phyloP scores from a whole-genome alignment of 1,139 yeast genomes.

The Maudiozyma humilis region DNA sequence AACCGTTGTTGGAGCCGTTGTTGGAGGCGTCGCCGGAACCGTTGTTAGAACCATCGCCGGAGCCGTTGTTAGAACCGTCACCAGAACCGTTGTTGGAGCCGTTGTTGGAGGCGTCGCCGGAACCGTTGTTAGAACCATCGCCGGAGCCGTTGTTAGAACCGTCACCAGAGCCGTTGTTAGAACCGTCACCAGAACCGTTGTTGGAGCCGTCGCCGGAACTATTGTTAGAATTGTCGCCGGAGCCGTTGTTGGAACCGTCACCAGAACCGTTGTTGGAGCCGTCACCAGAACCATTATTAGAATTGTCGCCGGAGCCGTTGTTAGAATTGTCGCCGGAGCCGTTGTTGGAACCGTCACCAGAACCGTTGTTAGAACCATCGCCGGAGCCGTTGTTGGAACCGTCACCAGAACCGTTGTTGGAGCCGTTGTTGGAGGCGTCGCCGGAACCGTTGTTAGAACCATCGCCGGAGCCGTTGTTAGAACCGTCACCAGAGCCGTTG shows the following conservation, averaged over 20 bases:
- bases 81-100: background rate
- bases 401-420: too few species aligned
- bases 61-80: background rate
- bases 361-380: background rate
- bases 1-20: background rate
- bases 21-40: background rate
- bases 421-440: background rate
- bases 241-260: background rate
- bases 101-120: background rate
- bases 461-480: background rate
- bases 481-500: background rate
- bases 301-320: too few species aligned
- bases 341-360: background rate
- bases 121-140: background rate
- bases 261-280: background rate
- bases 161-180: background rate
- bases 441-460: background rate
- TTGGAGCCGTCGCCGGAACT: background rate
- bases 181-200: background rate
- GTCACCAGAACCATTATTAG: background rate
- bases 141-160: background rate
- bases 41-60: background rate
- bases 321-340: too few species aligned
- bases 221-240: background rate
- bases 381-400: background rate